A percentile compares a stretch with the other conserved stretches of the same genome.
Evolutionary conservation across 192 early-diverging fungal species (phyloP).

Genomic region (Coemansia sp.): DNA sequence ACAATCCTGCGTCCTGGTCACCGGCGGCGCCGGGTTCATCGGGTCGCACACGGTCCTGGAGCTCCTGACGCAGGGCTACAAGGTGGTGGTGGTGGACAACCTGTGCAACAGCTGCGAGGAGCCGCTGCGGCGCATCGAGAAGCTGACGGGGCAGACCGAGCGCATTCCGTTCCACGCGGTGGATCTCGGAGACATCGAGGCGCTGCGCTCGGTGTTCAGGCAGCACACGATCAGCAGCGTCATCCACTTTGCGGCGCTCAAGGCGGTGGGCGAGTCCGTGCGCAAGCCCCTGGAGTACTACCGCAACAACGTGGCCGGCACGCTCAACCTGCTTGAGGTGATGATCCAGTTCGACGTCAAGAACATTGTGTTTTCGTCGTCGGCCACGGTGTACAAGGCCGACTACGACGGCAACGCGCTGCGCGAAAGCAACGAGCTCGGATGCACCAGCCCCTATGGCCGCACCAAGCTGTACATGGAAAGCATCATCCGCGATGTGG

Average conservation of each 20-base stretch:
- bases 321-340: constrained; percentile 76
- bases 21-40: constrained; percentile 86
- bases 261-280: constrained; percentile 82
- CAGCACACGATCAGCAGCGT: constrained; percentile 68
- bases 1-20: constrained; percentile 56
- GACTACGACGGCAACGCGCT: constrained; percentile 54
- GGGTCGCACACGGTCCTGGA: constrained; percentile 93
- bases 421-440: constrained; percentile 61
- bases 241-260: constrained; percentile 89
- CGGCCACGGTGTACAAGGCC: constrained; percentile 86
- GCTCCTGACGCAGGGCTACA: constrained; percentile 69
- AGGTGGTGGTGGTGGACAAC: constrained; percentile 92
- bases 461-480: constrained; percentile 96
- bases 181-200: constrained; percentile 72
- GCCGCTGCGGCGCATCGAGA: constrained; percentile 65
- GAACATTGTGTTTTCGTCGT: constrained; percentile 93
- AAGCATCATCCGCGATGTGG: constrained; percentile 76
- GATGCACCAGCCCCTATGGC: constrained; percentile 91
- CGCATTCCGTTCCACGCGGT: constrained; percentile 69
- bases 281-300: constrained; percentile 85
- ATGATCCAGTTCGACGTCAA: constrained; percentile 83
- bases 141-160: constrained; percentile 57
- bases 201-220: constrained; percentile 69
- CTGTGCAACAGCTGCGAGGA: constrained; percentile 79
- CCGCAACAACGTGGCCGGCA: constrained; percentile 91